phyloP scores from a whole-genome alignment of 2,329 filamentous ascomycete genomes.

The Aspergillus pseudotamarii region DNA sequence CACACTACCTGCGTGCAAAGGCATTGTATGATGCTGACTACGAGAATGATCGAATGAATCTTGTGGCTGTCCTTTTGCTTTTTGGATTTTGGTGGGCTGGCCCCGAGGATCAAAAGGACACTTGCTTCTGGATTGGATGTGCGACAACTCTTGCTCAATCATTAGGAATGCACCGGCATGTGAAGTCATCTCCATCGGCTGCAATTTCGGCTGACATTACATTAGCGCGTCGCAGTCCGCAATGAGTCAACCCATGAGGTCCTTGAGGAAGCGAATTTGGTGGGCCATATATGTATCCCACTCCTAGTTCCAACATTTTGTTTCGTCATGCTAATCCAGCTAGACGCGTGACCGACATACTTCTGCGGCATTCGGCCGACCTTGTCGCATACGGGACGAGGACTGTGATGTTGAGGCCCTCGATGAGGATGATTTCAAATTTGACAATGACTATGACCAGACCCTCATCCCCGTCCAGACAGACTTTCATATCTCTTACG shows the following conservation, averaged over 20 bases:
- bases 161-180: constrained; percentile 25
- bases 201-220: background rate
- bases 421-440: constrained; percentile 23
- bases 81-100: constrained; percentile 28
- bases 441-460: constrained; percentile 16
- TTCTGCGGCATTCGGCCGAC: constrained; percentile 28
- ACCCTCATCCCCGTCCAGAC: background rate
- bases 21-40: constrained; percentile 28
- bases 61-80: constrained; percentile 22
- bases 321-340: background rate
- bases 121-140: constrained; percentile 23
- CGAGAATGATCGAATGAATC: constrained; percentile 21
- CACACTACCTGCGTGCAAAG: constrained; percentile 28
- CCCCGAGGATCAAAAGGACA: constrained; percentile 28
- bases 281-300: constrained; percentile 2
- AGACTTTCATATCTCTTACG: background rate
- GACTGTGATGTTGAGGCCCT: constrained; percentile 30
- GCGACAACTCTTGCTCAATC: constrained; percentile 21
- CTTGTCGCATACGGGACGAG: constrained; percentile 27
- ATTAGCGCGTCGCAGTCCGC: background rate
- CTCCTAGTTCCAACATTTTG: background rate
- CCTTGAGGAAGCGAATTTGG: constrained; percentile 1
- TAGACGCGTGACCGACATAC: constrained; percentile 27
- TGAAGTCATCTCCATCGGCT: background rate
- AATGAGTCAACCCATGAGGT: background rate